These are phyloP conservation scores for Coccinonectria pachysandricola DNA, from an alignment of 2,329 filamentous ascomycete species.

Conservation along the genomic window DNA sequence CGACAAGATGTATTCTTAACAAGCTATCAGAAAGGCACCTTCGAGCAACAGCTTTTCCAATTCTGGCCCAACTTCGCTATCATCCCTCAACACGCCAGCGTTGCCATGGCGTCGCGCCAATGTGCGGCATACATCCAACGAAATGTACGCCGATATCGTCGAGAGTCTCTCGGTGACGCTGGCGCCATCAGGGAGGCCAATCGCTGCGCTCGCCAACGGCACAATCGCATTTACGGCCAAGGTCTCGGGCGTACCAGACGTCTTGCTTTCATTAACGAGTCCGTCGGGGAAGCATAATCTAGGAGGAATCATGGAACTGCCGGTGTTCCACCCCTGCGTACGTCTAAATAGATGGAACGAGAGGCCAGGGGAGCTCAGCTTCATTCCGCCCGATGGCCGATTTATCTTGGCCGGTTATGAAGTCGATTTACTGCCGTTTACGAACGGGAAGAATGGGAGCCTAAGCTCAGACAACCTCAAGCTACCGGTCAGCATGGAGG, in stretches of 20 bases:
- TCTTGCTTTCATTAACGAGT: conserved; percentile 70
- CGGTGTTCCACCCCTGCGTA: conserved; percentile 94
- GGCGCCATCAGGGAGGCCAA: conserved; percentile 77
- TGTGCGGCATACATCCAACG: conserved; percentile 91
- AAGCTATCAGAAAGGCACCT: conserved; percentile 31
- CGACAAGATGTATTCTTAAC: too few species aligned
- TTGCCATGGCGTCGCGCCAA: conserved; percentile 86
- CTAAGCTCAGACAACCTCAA: conserved; percentile 56
- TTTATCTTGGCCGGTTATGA: conserved; percentile 94
- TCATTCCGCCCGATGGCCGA: conserved; percentile 86
- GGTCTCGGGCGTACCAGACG: conserved; percentile 86
- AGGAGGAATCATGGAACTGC: conserved; percentile 66
- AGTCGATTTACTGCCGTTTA: conserved; percentile 73
- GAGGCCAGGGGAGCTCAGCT: conserved; percentile 82
- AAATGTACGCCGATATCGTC: conserved; percentile 91
- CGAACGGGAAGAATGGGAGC: conserved; percentile 44
- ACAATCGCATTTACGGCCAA: conserved; percentile 93
- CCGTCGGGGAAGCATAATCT: conserved; percentile 74
- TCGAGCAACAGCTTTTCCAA: conserved; percentile 29
- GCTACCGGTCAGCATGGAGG: conserved; percentile 70
- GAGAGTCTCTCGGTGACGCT: conserved; percentile 82
- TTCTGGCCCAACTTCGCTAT: conserved; percentile 29
- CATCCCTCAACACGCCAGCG: conserved; percentile 39
- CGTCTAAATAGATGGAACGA: conserved; percentile 84
- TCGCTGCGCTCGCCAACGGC: conserved; percentile 80